Evolutionary conservation across 306 rosid genomes (phyloP).

Genomic region (Malus fusca): DNA sequence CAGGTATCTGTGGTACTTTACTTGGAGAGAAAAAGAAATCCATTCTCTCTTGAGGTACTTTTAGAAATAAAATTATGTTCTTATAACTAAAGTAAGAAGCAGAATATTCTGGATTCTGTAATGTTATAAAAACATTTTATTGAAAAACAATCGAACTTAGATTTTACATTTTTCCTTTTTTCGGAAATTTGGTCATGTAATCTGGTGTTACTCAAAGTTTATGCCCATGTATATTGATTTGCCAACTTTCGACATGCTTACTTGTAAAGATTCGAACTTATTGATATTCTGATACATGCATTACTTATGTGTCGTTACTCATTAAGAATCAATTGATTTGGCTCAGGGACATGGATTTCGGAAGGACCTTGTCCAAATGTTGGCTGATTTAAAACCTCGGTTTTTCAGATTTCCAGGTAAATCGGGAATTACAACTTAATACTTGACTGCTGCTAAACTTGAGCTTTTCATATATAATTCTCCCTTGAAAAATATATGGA

Average conservation of each 20-base stretch:
- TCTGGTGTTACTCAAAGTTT: neutral
- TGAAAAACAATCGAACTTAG: neutral
- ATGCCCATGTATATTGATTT: neutral
- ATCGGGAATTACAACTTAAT: neutral
- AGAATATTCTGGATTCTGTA: neutral
- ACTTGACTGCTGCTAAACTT: neutral
- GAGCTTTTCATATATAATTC: neutral
- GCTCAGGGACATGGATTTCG: conserved; percentile 85
- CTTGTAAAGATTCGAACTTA: neutral
- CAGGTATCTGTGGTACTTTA: too few species aligned
- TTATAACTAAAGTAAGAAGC: neutral
- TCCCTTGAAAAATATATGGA: neutral
- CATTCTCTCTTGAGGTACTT: neutral
- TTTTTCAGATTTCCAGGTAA: conserved; percentile 92
- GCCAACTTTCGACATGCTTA: neutral
- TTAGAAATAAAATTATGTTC: too few species aligned
- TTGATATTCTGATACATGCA: neutral
- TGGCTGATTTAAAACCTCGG: conserved; percentile 53
- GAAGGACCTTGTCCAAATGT: conserved; percentile 55
- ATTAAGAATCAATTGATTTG: conserved; percentile 21
- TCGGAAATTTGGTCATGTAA: neutral
- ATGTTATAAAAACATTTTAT: neutral
- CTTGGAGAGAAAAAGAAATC: too few species aligned
- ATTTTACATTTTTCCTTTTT: neutral
- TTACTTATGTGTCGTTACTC: neutral